phyloP scores from a whole-genome alignment of 2,329 filamentous ascomycete genomes.

The Talaromyces sp. region DNA sequence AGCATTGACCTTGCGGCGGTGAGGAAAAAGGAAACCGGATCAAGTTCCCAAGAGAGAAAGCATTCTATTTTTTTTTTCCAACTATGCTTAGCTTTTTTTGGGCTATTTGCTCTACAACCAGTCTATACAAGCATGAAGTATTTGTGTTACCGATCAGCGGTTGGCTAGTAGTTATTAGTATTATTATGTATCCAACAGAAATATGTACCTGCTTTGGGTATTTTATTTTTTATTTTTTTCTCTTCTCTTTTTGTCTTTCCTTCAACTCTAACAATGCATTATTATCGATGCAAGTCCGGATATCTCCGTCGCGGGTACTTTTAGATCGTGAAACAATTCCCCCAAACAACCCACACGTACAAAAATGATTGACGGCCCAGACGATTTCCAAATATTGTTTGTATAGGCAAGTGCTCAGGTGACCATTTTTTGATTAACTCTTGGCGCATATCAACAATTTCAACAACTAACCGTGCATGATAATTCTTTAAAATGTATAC shows the following conservation, averaged over 20 bases:
- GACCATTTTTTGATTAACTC: neutral
- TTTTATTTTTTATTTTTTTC: neutral
- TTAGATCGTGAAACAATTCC: neutral
- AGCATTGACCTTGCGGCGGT: neutral
- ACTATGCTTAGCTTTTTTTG: neutral
- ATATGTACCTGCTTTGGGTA: neutral
- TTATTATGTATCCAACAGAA: neutral
- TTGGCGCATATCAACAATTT: neutral
- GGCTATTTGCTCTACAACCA: neutral
- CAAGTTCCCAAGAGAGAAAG: neutral
- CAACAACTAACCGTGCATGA: neutral
- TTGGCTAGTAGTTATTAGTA: neutral
- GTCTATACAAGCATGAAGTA: neutral
- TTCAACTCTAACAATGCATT: neutral
- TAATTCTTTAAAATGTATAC: neutral
- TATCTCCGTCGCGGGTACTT: neutral
- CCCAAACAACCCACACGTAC: neutral
- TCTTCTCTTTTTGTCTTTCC: neutral
- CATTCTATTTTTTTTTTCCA: neutral
- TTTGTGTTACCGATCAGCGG: neutral
- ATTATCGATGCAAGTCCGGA: neutral
- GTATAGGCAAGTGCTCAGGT: neutral
- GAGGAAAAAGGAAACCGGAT: neutral
- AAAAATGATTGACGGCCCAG: neutral
- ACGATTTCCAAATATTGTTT: neutral